Base-by-base conservation (phyloP, 2,329 filamentous ascomycete species). In the Scedosporium minutisporum region DNA sequence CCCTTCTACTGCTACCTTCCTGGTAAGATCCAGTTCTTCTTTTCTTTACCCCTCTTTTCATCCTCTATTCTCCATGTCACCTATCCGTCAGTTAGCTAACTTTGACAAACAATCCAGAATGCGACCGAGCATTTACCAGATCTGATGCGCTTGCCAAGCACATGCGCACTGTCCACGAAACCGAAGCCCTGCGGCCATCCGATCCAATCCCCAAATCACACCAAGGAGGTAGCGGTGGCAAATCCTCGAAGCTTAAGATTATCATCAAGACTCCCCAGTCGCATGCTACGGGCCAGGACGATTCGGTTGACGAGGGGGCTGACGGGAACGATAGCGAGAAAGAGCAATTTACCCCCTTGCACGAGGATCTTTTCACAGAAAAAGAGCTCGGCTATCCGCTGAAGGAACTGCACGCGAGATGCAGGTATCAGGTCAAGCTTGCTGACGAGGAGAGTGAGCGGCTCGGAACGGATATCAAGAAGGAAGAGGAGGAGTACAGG, bases 151-250 rank as follows among this genome's bases (percentile, higher is more conserved):
- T 99, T 0, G 92, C 93, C 1, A 99, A 99, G 75, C 95, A 99
- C 73, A 97, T 97, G 91, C 89, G 95, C 68, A 97, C 95, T 16
- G 93, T 99, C 44, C 95, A 99, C 78, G 95, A 99, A 74, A 97
- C 93, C 3, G 95, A 99, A 76, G 90, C 91, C 16, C 81, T 96
- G 23, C 87, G 91, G n/a, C 89, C 90, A 4, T 87, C 85, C 16
- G 87, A 93, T 71, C 86, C 88, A 2, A 84, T 91, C 12, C 86
- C 88, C 23, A 89, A 91, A 72, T 86, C 86, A 63, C 82, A 85
- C 78, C 84, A 86, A 68, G 48, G 46, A 25, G 60, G 29, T 2
- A 71, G 74, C 71, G 18, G 70, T 72, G 75, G 72, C 69, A 82
- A 79, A 66, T 75, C 76, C 55, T 78, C 77, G 64, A 84, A 84